phyloP scores from a whole-genome alignment of 495 filamentous ascomycete species.

The Aspergillus heteromorphus region DNA sequence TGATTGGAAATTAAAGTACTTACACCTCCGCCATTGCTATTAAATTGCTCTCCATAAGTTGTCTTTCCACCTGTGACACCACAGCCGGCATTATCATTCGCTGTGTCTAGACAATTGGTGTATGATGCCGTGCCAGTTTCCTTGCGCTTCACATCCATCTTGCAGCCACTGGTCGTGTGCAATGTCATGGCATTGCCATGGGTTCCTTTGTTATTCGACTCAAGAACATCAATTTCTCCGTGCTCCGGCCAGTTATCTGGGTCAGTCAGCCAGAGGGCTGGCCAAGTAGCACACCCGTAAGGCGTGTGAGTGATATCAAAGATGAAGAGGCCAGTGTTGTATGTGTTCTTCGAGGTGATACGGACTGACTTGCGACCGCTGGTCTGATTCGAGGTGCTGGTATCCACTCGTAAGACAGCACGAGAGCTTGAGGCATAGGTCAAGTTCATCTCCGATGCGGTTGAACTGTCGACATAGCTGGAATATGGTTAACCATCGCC shows the following conservation, averaged over 20 bases:
- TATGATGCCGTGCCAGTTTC: constrained; percentile 28
- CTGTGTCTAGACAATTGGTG: constrained; percentile 32
- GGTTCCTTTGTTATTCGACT: constrained; percentile 42
- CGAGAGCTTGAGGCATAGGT: constrained; percentile 44
- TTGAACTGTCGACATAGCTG: constrained; percentile 31
- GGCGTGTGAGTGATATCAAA: constrained; percentile 50
- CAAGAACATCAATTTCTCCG: constrained; percentile 48
- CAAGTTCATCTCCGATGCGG: constrained; percentile 40
- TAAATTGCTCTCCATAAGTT: constrained; percentile 39
- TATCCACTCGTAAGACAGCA: constrained; percentile 50
- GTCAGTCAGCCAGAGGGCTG: constrained; percentile 59
- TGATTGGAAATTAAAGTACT: constrained; percentile 6
- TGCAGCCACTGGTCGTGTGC: constrained; percentile 40
- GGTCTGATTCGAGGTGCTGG: constrained; percentile 31
- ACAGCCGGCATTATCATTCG: constrained; percentile 39
- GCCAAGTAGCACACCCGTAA: constrained; percentile 51
- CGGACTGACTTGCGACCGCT: constrained; percentile 50
- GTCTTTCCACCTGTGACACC: constrained; percentile 29
- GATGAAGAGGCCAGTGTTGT: constrained; percentile 48
- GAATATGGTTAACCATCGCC: no score
- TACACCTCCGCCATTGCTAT: constrained; percentile 41
- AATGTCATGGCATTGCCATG: constrained; percentile 43
- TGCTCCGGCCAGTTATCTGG: constrained; percentile 53
- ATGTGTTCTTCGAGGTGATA: constrained; percentile 48
- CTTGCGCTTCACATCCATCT: constrained; percentile 44